phyloP scores from a whole-genome alignment of 225 moss, liverwort and hornwort species.

The Thuidium tamariscinum region DNA sequence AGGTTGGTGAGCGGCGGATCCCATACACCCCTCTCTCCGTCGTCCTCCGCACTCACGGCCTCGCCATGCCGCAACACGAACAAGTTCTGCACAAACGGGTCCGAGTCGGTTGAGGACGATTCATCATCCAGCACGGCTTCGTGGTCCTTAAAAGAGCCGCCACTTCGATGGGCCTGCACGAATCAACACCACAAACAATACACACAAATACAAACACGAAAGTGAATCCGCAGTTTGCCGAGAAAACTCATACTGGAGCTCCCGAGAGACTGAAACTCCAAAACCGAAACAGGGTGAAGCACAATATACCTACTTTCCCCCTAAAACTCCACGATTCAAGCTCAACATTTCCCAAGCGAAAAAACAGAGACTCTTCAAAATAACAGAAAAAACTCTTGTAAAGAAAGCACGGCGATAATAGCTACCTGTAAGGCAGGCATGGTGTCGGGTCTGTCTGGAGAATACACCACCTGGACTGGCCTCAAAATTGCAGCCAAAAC shows the following conservation, averaged over 20 bases:
- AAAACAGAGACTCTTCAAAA: background rate
- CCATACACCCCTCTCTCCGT: slow-evolving; percentile 4
- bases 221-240: background rate
- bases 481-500: background rate
- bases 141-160: background rate
- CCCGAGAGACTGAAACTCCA: background rate
- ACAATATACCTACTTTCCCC: no score
- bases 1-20: slow-evolving; percentile 51
- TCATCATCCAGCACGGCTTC: background rate
- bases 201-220: no score
- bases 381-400: background rate
- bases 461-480: background rate
- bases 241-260: no score
- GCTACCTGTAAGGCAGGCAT: background rate
- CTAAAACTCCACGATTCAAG: background rate
- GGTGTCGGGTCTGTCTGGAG: background rate
- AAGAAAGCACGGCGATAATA: background rate
- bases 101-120: background rate
- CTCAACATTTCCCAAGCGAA: background rate
- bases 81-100: slow-evolving; percentile 54
- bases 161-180: background rate
- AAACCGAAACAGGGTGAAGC: no score
- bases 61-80: slow-evolving; percentile 63
- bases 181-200: background rate
- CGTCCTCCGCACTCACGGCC: background rate